phyloP scores from a whole-genome alignment of 306 rosid genomes.

The Phaseolus lunatus region DNA sequence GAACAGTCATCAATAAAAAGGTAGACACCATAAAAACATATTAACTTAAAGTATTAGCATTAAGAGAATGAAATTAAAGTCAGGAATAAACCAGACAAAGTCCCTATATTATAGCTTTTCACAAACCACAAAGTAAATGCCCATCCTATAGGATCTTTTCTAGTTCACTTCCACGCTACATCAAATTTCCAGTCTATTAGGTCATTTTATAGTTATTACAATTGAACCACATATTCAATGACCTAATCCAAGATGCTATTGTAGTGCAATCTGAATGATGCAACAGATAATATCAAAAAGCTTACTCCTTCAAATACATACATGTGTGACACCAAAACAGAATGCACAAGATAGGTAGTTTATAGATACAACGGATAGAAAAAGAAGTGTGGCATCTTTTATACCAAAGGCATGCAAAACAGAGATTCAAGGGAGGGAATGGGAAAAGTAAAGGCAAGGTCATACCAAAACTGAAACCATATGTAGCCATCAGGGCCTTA shows the following conservation, averaged over 20 bases:
- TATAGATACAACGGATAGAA: constrained; percentile 24
- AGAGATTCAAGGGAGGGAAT: constrained; percentile 36
- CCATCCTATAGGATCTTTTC: constrained; percentile 15
- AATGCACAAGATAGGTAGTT: constrained; percentile 20
- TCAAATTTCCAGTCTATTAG: constrained; percentile 34
- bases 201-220: constrained; percentile 14
- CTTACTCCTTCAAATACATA: not conserved
- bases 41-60: constrained; percentile 17
- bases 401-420: constrained; percentile 28
- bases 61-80: constrained; percentile 19
- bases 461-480: constrained; percentile 82
- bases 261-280: constrained; percentile 24
- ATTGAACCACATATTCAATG: not conserved
- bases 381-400: constrained; percentile 21
- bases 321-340: constrained; percentile 21
- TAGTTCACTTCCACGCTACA: constrained; percentile 14
- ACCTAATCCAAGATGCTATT: constrained; percentile 16
- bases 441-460: constrained; percentile 13
- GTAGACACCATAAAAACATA: constrained; percentile 23
- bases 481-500: constrained; percentile 80
- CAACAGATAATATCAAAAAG: constrained; percentile 8
- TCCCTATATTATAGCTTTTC: constrained; percentile 3
- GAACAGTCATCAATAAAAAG: constrained; percentile 26
- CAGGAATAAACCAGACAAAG: constrained; percentile 33
- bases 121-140: constrained; percentile 22